phyloP scores from a whole-genome alignment of 805 yeast species.

The Dipodascus albidus region DNA sequence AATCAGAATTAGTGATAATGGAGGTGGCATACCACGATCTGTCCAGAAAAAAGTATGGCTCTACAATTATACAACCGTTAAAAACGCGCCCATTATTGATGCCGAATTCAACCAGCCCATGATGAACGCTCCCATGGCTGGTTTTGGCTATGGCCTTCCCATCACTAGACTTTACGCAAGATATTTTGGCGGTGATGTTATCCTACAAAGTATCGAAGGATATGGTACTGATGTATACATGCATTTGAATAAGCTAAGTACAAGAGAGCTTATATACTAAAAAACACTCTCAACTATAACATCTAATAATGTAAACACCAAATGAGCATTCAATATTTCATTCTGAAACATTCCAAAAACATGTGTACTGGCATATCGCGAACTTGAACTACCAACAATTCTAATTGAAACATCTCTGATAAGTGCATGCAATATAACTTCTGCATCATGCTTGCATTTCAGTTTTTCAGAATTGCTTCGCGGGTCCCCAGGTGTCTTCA shows the following conservation, averaged over 20 bases:
- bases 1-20: slow-evolving; percentile 82
- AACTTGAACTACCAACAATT: slow-evolving; percentile 58
- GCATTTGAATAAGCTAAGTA: slow-evolving; percentile 70
- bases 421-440: slow-evolving; percentile 41
- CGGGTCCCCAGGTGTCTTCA: slow-evolving; percentile 19
- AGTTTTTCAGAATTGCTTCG: slow-evolving; percentile 42
- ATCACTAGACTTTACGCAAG: slow-evolving; percentile 77
- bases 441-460: slow-evolving; percentile 47
- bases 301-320: slow-evolving; percentile 50
- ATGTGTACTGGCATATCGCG: slow-evolving; percentile 49
- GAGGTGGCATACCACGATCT: slow-evolving; percentile 84
- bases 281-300: slow-evolving; percentile 35
- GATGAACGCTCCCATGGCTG: slow-evolving; percentile 87
- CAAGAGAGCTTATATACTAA: slow-evolving; percentile 17
- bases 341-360: slow-evolving; percentile 64
- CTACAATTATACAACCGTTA: slow-evolving; percentile 79
- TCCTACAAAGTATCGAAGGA: slow-evolving; percentile 83
- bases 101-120: slow-evolving; percentile 47
- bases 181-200: slow-evolving; percentile 84
- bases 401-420: slow-evolving; percentile 56
- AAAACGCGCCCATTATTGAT: slow-evolving; percentile 54
- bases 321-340: slow-evolving; percentile 52
- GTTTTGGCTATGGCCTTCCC: slow-evolving; percentile 86
- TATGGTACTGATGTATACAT: slow-evolving; percentile 88
- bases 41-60: slow-evolving; percentile 89